Evolutionary conservation across 129 eudicot species (phyloP), one percentile per base, ranked within the genome.

Genomic region (Flaveria linearis): DNA sequence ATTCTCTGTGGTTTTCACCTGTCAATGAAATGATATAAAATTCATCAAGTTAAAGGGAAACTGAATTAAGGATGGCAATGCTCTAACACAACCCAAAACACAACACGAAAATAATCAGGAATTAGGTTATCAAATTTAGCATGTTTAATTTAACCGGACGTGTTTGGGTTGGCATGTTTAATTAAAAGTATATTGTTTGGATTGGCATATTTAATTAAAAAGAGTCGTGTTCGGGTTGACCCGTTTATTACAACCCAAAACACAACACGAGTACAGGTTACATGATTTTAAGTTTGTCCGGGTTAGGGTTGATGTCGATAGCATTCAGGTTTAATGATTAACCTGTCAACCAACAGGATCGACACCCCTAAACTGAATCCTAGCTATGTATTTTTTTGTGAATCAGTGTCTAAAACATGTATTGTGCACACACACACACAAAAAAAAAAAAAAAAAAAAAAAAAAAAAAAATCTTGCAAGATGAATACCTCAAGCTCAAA

Each of bases 1-100:
- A 74, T 94, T 91, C 75, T 94, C 97, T 0, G 92, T 91, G 57
- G 80, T 73, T 90, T 85, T 90, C 63, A 90, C 98, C 98, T 90
- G 86, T 53, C 69, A 83, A 78, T 39, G 20, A 72, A 42, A 57
- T 67, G 63, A 42, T 13, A 69, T 14, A 55, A 53, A 64, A 49
- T 65, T 61, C 36, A 9, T 55, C 45, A 16, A 50, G 46, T 52
- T 45, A 45, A 45, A 9, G 41, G 7, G n/a, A 49, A 49, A 14
- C 17, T 49, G 53, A 13, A 52, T 52, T 52, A 52, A 4, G 60
- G 60, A 9, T 52, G 60, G 23, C 60, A 49, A 52, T 16, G 20
- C 17, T n/a, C 22, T 4, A 8, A 4, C 9, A 52, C 9, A 3
- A 52, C 22, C 8, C 22, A 1, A 16, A 52, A 52, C 58, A 51